Evolutionary conservation across 148 eudicot species (phyloP), one percentile per base, ranked within the genome.

Genomic region (Rhododendron mucronatum): DNA sequence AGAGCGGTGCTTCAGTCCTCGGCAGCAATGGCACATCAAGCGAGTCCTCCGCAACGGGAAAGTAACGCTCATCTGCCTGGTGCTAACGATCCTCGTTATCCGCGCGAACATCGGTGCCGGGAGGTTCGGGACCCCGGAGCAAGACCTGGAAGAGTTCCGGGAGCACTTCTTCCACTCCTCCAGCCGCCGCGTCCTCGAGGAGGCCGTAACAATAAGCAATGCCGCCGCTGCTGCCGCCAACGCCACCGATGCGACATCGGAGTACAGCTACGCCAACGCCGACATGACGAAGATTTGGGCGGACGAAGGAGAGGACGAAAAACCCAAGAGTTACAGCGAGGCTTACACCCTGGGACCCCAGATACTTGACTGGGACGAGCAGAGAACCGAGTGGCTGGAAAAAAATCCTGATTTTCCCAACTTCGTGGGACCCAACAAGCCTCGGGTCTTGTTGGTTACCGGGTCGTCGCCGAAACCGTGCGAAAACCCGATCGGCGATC

Each of bases 391-490:
- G 3, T 95, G 96, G 96, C 86, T 95, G 39, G 89, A 85, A 30
- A 51, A 86, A 3, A 91, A 95, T 77, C 93, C 92, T 1, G 65
- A 78, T 15, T 94, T 91, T 23, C 91, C 98, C 0, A 95, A 90
- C 37, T 90, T 88, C 74, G 15, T 94, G 37, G 88, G 80, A 45
- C 94, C 90, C 47, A 83, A 86, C 47, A 94, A 93, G 81, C 97
- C 98, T 14, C 45, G 97, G 87, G 95, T 95, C 35, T 79, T 94
- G 33, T 74, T 95, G 44, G 95, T 94, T 2, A 95, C 97, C 23
- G 95, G 97, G 39, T 93, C 95, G 1, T 89, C 93, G n/a, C 98
- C 98, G 3, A 91, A 93, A 55, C 94, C 98, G 0, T 94, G 98
- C 85, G 96, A 95, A 83, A 93, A 93, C 77, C 92, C 95, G 1